Conservation (phyloP, 768 basidiomycete species). For the Leccinum broughii region DNA sequence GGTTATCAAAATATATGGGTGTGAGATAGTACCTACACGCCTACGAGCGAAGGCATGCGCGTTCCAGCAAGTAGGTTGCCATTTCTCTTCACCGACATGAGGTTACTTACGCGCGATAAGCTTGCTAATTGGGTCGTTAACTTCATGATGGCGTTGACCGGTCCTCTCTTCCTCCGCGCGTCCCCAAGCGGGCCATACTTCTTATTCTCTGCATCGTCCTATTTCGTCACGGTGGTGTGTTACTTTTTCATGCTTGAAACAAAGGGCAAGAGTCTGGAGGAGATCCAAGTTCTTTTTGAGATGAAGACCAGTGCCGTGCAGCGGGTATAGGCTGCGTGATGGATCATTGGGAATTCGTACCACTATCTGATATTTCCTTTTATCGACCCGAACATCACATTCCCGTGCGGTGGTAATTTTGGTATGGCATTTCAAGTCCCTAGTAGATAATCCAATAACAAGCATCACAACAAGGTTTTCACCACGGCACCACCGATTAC, state of each 20-base stretch:
- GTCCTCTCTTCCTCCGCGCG: constrained; percentile 45
- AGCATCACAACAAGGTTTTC: not conserved
- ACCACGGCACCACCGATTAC: not conserved
- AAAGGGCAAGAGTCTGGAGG: constrained; percentile 44
- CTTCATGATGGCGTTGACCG: constrained; percentile 45
- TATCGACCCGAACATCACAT: not conserved
- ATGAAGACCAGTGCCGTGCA: constrained; percentile 4
- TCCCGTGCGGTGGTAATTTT: not conserved
- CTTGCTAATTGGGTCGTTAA: constrained; percentile 37
- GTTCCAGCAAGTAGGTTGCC: constrained; percentile 42
- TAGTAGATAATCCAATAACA: not conserved
- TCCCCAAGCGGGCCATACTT: constrained; percentile 50
- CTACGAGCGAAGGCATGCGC: constrained; percentile 47
- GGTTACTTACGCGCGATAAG: constrained; percentile 14
- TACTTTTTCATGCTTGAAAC: constrained; percentile 45
- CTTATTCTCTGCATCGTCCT: constrained; percentile 41
- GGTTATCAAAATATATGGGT: constrained; percentile 40
- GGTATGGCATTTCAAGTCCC: not conserved
- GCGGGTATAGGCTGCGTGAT: not conserved
- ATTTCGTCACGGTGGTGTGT: constrained; percentile 40
- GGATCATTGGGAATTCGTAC: not conserved
- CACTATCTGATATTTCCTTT: not conserved
- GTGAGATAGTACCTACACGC: constrained; percentile 49
- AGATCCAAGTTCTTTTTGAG: constrained; percentile 41
- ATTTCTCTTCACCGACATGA: not conserved